These are phyloP conservation scores for Rosa lucieae DNA, from an alignment of 306 rosid genomes.

Conservation along the genomic window DNA sequence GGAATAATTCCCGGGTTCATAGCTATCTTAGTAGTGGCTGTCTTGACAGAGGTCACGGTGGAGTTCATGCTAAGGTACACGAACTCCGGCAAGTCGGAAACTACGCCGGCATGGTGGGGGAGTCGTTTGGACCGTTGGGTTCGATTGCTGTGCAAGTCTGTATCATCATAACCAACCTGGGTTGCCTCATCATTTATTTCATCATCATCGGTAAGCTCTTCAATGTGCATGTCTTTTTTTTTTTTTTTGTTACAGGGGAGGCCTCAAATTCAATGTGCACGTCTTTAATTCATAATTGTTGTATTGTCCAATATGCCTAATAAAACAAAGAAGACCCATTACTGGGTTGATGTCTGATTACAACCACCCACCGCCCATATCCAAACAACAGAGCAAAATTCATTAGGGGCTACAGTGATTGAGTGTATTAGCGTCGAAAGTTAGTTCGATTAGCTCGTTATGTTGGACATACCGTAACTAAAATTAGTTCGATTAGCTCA, in stretches of 20 bases:
- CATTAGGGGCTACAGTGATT: background rate
- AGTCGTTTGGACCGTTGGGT: constrained; percentile 48
- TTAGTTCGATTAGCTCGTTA: background rate
- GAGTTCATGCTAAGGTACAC: constrained; percentile 59
- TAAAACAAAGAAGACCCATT: background rate
- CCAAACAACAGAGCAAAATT: background rate
- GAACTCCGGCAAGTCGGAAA: constrained; percentile 35
- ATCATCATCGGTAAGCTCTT: constrained; percentile 51
- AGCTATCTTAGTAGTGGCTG: constrained; percentile 41
- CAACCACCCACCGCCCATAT: background rate
- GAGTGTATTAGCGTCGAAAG: no score
- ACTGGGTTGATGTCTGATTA: background rate
- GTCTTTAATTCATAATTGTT: background rate
- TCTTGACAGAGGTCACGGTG: constrained; percentile 46
- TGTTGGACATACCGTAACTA: no score
- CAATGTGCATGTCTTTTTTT: background rate
- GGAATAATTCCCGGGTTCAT: constrained; percentile 52
- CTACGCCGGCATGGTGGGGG: constrained; percentile 55
- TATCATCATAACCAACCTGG: constrained; percentile 49
- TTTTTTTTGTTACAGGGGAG: no score
- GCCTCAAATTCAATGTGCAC: background rate
- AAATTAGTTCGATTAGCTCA: no score
- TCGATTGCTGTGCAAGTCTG: constrained; percentile 49
- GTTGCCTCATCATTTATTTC: constrained; percentile 50
- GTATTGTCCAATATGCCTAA: background rate